These are phyloP conservation scores for Pilobolus umbonatus DNA, from an alignment of 192 early-diverging fungal species.

Conservation along the genomic window DNA sequence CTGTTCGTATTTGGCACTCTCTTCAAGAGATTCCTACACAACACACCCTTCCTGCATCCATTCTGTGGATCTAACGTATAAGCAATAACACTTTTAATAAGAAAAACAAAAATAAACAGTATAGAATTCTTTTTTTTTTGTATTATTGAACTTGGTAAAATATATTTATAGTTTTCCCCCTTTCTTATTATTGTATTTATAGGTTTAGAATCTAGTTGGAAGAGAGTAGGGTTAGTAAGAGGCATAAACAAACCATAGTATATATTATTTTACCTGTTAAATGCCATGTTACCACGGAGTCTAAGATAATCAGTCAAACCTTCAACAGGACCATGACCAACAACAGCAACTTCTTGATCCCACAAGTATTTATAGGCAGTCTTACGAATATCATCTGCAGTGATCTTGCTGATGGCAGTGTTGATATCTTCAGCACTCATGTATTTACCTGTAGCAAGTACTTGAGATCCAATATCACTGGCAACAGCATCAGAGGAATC, in stretches of 20 bases:
- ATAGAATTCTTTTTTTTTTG: background rate
- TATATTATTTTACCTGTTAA: slow-evolving; percentile 52
- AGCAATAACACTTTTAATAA: background rate
- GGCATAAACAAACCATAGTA: background rate
- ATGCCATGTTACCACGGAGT: slow-evolving; percentile 82
- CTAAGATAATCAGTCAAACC: slow-evolving; percentile 90
- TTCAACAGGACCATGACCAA: slow-evolving; percentile 87
- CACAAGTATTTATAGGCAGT: slow-evolving; percentile 88
- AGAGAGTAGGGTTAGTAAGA: background rate
- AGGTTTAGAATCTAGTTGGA: slow-evolving; percentile 10
- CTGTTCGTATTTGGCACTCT: too few relatives aligned
- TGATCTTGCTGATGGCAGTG: slow-evolving; percentile 76
- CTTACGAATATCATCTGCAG: slow-evolving; percentile 77
- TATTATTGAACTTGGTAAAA: slow-evolving; percentile 7
- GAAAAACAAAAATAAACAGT: slow-evolving; percentile 7
- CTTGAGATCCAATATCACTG: slow-evolving; percentile 96
- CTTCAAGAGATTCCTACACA: too few relatives aligned
- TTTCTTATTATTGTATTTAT: background rate
- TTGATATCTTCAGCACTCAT: slow-evolving; percentile 87
- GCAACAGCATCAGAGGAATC: slow-evolving; percentile 94
- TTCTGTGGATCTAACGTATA: background rate
- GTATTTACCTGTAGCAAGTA: slow-evolving; percentile 89
- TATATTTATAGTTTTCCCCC: background rate
- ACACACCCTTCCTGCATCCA: background rate
- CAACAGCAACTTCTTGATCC: slow-evolving; percentile 79